A percentile compares a stretch with the other conserved stretches of the same genome.
Conservation (phyloP, 163 green algal species). For the Volvox carteri region DNA sequence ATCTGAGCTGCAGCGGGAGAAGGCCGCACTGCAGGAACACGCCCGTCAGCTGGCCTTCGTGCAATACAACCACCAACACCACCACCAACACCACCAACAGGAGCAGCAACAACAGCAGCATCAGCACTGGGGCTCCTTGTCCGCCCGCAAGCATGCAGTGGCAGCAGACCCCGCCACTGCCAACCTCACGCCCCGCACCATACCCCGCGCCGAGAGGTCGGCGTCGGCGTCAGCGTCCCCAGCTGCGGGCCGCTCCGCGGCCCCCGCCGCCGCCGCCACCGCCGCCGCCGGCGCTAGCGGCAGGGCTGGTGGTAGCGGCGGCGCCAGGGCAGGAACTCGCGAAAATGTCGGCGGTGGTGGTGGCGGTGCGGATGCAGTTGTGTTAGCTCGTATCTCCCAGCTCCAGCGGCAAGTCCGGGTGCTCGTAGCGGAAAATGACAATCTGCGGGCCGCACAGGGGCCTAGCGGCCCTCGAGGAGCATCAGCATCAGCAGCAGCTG, state of each 20-base stretch:
- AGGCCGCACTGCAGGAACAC: conserved; percentile 26
- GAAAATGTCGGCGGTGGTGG: not conserved
- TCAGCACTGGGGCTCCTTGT: not conserved
- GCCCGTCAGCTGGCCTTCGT: not conserved
- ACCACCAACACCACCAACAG: not conserved
- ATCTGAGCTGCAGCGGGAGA: conserved; percentile 11
- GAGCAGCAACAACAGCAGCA: conserved; percentile 11
- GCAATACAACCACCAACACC: not conserved
- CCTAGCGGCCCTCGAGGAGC: too few relatives aligned
- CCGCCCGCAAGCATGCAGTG: not conserved
- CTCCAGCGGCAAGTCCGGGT: conserved; percentile 17
- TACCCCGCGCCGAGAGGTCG: not conserved
- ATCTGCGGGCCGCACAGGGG: not conserved
- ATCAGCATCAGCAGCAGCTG: too few relatives aligned
- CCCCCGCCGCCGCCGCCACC: not conserved
- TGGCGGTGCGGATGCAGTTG: conserved; percentile 2
- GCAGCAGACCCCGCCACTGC: not conserved
- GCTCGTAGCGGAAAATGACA: conserved; percentile 29
- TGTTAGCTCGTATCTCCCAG: conserved; percentile 39
- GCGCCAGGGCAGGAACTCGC: not conserved
- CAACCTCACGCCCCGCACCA: not conserved
- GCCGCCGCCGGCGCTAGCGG: not conserved
- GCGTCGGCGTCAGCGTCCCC: not conserved
- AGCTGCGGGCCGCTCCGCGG: not conserved
- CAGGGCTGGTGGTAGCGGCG: not conserved